Conservation (phyloP, 192 early-diverging fungal species). For the Mortierella alpina region DNA sequence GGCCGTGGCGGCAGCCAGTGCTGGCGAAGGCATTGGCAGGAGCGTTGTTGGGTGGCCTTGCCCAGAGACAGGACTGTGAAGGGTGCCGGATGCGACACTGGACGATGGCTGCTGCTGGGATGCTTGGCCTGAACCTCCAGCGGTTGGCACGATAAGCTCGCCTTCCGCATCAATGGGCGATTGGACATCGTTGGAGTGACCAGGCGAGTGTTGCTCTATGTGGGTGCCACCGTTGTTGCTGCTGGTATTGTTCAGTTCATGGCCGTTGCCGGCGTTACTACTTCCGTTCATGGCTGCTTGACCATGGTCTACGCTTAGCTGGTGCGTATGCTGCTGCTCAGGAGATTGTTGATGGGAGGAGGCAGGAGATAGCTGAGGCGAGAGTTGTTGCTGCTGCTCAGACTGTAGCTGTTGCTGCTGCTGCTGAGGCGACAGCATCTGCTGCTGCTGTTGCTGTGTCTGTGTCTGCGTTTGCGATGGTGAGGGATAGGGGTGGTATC, state of each 20-base stretch:
- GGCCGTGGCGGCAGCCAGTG: slow-evolving; percentile 43
- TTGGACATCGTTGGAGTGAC: slow-evolving; percentile 38
- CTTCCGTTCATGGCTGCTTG: not conserved
- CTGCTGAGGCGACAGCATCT: slow-evolving; percentile 25
- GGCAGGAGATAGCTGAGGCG: slow-evolving; percentile 19
- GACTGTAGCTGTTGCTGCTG: slow-evolving; percentile 30
- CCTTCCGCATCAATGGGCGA: slow-evolving; percentile 43
- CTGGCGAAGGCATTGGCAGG: slow-evolving; percentile 48
- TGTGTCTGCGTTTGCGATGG: slow-evolving; percentile 48
- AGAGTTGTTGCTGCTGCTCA: slow-evolving; percentile 19
- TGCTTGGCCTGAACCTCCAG: not conserved
- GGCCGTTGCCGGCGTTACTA: slow-evolving; percentile 7
- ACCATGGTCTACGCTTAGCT: slow-evolving; percentile 20
- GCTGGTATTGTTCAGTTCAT: not conserved
- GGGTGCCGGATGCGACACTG: not conserved
- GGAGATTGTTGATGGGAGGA: slow-evolving; percentile 40
- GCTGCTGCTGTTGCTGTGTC: slow-evolving; percentile 32
- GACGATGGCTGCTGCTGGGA: slow-evolving; percentile 8
- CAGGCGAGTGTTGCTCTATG: slow-evolving; percentile 20
- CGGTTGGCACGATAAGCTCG: slow-evolving; percentile 14
- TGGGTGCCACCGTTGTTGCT: slow-evolving; percentile 14
- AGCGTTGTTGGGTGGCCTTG: slow-evolving; percentile 32
- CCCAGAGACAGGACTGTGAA: slow-evolving; percentile 17
- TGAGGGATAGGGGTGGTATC: slow-evolving; percentile 48
- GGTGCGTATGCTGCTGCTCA: slow-evolving; percentile 26